Evolutionary conservation across 148 eudicot genomes (phyloP).

Genomic region (Fagopyrum homotropicum): DNA sequence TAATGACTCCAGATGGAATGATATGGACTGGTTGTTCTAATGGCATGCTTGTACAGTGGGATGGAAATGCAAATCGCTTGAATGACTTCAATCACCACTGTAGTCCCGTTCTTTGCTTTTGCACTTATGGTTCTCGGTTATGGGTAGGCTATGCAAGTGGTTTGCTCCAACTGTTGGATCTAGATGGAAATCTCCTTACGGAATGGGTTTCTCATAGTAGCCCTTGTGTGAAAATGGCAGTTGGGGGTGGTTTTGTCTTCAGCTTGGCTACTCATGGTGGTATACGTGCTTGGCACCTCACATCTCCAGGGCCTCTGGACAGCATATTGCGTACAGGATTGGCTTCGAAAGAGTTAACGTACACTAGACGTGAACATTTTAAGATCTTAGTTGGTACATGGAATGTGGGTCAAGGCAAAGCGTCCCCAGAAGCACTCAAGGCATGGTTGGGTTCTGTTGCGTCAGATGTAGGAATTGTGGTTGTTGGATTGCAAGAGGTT

Average conservation of each 20-base stretch:
- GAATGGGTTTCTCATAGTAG: conserved; percentile 90
- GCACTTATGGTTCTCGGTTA: conserved; percentile 61
- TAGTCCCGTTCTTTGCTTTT: conserved; percentile 69
- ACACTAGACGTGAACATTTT: conserved; percentile 57
- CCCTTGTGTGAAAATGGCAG: conserved; percentile 73
- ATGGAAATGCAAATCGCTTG: conserved; percentile 69
- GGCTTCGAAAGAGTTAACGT: conserved; percentile 54
- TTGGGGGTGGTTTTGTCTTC: conserved; percentile 59
- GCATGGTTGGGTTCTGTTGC: conserved; percentile 67
- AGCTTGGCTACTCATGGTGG: conserved; percentile 99
- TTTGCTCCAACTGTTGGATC: conserved; percentile 66
- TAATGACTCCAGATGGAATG: conserved; percentile 66
- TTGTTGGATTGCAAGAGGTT: conserved; percentile 97
- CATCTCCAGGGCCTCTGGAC: conserved; percentile 89
- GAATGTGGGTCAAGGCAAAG: conserved; percentile 97
- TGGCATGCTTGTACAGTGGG: conserved; percentile 89
- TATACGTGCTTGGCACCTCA: conserved; percentile 83
- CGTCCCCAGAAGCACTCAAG: conserved; percentile 68
- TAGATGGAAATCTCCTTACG: conserved; percentile 68
- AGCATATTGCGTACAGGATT: conserved; percentile 48
- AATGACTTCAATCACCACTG: conserved; percentile 72
- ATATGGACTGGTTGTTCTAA: conserved; percentile 88
- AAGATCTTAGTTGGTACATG: conserved; percentile 87
- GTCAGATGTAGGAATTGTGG: conserved; percentile 84
- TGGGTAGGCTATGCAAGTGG: conserved; percentile 98